Evolutionary conservation across 2,329 filamentous ascomycete genomes (phyloP).

Genomic region (Cladosporium phlei): DNA sequence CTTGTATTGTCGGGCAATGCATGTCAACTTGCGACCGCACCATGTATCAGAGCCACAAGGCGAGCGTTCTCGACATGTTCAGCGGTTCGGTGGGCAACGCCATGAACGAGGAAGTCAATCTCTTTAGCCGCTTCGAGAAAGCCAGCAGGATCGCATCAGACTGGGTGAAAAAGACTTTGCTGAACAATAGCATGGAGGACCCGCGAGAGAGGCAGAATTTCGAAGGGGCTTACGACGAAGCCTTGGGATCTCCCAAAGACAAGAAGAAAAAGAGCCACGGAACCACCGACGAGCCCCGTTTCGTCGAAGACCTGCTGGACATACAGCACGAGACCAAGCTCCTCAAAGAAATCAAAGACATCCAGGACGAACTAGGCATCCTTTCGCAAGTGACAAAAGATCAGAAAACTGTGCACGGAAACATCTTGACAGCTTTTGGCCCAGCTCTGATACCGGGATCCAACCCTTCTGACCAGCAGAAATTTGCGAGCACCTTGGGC

Average conservation of each 20-base stretch:
- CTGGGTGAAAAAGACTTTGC: background rate
- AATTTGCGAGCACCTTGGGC: background rate
- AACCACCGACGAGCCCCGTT: conserved; percentile 35
- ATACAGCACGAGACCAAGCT: conserved; percentile 58
- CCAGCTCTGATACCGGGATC: conserved; percentile 3
- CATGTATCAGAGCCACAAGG: background rate
- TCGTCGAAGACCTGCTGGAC: conserved; percentile 54
- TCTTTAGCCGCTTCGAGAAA: conserved; percentile 34
- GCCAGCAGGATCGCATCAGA: background rate
- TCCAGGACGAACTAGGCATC: conserved; percentile 63
- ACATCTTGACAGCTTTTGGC: conserved; percentile 44
- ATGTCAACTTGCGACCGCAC: conserved; percentile 54
- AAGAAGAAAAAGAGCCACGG: conserved; percentile 13
- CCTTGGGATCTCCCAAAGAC: background rate
- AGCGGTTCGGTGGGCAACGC: conserved; percentile 56
- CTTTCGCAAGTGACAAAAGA: conserved; percentile 51
- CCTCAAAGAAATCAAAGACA: conserved; percentile 61
- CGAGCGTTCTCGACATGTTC: conserved; percentile 63
- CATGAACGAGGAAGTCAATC: conserved; percentile 38
- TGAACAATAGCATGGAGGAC: background rate
- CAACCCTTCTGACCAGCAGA: background rate
- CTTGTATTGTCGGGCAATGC: conserved; percentile 57
- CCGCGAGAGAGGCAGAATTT: background rate
- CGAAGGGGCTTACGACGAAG: background rate
- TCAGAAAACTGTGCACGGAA: conserved; percentile 44